These are phyloP conservation scores for Neonectria neomacrospora DNA, from an alignment of 2,329 filamentous ascomycete genomes.

Conservation along the genomic window DNA sequence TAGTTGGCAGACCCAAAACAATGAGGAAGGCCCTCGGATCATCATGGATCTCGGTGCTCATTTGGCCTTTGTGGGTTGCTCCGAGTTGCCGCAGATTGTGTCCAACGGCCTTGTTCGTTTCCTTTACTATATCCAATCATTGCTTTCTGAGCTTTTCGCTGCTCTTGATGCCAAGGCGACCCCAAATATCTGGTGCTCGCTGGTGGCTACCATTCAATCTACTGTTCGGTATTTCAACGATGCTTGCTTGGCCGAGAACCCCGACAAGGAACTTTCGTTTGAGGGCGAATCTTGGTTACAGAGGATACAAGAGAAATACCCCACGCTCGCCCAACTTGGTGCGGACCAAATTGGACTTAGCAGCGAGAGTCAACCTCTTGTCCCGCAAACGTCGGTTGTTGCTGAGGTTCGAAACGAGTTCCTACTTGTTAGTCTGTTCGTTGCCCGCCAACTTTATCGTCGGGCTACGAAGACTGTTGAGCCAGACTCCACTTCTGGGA, in stretches of 20 bases:
- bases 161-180: constrained; percentile 49
- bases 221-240: constrained; percentile 53
- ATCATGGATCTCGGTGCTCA: constrained; percentile 55
- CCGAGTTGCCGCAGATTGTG: constrained; percentile 47
- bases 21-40: constrained; percentile 38
- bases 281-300: constrained; percentile 42
- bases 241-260: constrained; percentile 49
- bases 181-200: constrained; percentile 51
- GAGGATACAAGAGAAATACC: constrained; percentile 44
- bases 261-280: constrained; percentile 34
- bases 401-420: constrained; percentile 51
- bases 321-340: constrained; percentile 40
- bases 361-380: constrained; percentile 7
- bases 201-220: constrained; percentile 53
- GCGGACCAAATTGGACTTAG: constrained; percentile 10
- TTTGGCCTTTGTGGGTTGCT: constrained; percentile 62
- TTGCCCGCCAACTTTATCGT: constrained; percentile 55
- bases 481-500: constrained; percentile 31
- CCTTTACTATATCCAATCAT: constrained; percentile 50
- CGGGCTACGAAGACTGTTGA: constrained; percentile 50
- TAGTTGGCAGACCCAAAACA: constrained; percentile 35
- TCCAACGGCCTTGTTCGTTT: constrained; percentile 53
- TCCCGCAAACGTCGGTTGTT: constrained; percentile 32
- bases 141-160: constrained; percentile 51
- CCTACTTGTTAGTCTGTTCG: constrained; percentile 52